Percentiles rank a stretch among this genome's conserved stretches.
phyloP scores from a whole-genome alignment of 768 basidiomycete genomes.

The Russula olivacea region DNA sequence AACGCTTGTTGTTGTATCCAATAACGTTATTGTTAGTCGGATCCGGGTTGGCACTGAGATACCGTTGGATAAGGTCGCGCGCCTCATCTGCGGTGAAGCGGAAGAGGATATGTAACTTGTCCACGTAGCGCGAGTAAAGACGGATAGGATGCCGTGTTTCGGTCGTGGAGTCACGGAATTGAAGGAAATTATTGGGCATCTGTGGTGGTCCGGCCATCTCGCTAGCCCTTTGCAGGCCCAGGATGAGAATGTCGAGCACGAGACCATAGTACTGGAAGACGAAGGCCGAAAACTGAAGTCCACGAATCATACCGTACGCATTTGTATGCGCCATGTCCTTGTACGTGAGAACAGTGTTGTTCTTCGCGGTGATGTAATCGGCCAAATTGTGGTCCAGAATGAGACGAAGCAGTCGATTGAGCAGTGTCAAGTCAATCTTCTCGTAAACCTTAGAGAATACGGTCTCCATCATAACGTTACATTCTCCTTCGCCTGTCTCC shows the following conservation, averaged over 20 bases:
- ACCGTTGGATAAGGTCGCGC: constrained; percentile 95
- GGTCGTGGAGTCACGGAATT: constrained; percentile 90
- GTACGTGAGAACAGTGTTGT: constrained; percentile 92
- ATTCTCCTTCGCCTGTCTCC: constrained; percentile 98
- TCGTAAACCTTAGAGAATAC: constrained; percentile 97
- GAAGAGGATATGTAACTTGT: constrained; percentile 93
- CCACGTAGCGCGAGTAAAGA: constrained; percentile 94
- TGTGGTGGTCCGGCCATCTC: constrained; percentile 99
- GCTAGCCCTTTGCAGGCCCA: constrained; percentile 95
- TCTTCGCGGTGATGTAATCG: constrained; percentile 98
- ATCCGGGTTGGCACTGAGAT: constrained; percentile 95
- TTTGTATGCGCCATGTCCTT: constrained; percentile 99
- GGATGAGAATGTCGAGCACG: constrained; percentile 89
- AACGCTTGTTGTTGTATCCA: constrained; percentile 98
- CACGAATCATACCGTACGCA: constrained; percentile 93
- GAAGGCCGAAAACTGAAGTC: constrained; percentile 96
- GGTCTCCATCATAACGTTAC: constrained; percentile 98
- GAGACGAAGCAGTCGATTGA: constrained; percentile 91
- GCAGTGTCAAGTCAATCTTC: constrained; percentile 94
- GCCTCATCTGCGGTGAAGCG: constrained; percentile 97
- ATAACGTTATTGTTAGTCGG: constrained; percentile 99
- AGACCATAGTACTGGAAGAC: constrained; percentile 99
- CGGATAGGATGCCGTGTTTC: constrained; percentile 98
- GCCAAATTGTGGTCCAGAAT: constrained; percentile 99
- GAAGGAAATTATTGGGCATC: constrained; percentile 97